Base-by-base conservation (phyloP, 2,329 filamentous ascomycete genomes). In the Aspergillus felis region DNA sequence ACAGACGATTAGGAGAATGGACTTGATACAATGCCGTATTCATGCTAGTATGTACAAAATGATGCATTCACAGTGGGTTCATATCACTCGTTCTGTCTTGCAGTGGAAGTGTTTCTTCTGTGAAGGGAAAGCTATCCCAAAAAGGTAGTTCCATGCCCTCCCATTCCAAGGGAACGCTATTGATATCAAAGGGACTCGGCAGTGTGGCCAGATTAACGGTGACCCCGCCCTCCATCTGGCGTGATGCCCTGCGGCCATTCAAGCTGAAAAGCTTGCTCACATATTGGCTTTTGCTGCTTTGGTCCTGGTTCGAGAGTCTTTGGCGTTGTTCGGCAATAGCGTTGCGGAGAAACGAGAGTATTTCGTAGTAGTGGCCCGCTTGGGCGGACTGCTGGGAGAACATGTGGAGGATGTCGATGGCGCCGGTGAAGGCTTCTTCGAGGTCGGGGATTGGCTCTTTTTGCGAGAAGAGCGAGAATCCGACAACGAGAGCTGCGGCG, bases 311-410 rank as follows among this genome's bases (percentile, higher is more conserved):
- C 7, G 61, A 55, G 2, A 71, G 58, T 28, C 68, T 67, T 44
- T 73, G 69, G 14, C 77, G 74, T 57, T 78, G 76, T 51, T 78
- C 72, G 3, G 66, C 61, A 9, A 83, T 77, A 0, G 80, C 80
- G 9, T 76, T 75, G 0, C 76, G 74, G 4, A 84, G 69, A 2
- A 76, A 70, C 0, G 73, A 79, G 7, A 86, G 71, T 22, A 86
- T 86, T 5, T 84, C 81, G 12, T 78, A 75, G 62, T 86, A 86
- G 53, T 85, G 82, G 2, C 76, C 78, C 3, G 84, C 84, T 59
- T 85, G 83, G 0, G 82, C 80, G 44, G 81, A 84, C 50, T 80
- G 76, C 0, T 68, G 67, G 0, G 80, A 76, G 0, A 86, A 67
- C 32, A 76, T 76, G 1, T 71, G 72, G 1, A 86, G 74, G 1